A percentile compares a stretch with the other conserved stretches of the same genome.
Conservation (phyloP, 495 filamentous ascomycete genomes). For the Xylona heveae region DNA sequence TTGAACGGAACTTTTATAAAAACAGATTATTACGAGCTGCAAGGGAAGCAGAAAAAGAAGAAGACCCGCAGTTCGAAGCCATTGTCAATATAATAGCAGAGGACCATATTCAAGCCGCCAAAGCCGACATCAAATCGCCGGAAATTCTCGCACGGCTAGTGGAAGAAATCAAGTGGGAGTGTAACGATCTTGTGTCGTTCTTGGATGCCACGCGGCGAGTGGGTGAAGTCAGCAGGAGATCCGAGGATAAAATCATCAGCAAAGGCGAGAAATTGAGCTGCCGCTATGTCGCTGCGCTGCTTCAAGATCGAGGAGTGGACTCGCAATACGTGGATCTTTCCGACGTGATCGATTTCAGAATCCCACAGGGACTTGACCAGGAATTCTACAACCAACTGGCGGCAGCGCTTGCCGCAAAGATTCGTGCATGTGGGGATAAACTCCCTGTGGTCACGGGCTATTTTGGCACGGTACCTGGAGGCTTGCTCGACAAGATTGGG, state of each 20-base stretch:
- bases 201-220: conserved; percentile 35
- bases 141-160: conserved; percentile 34
- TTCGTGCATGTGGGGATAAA: conserved; percentile 43
- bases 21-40: conserved; percentile 46
- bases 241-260: conserved; percentile 76
- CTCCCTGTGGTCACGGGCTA: conserved; percentile 71
- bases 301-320: conserved; percentile 55
- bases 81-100: conserved; percentile 53
- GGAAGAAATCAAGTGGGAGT: conserved; percentile 50
- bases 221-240: conserved; percentile 54
- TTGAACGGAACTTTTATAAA: conserved; percentile 10
- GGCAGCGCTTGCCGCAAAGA: conserved; percentile 36
- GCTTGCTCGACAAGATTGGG: conserved; percentile 56
- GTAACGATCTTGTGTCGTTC: conserved; percentile 33
- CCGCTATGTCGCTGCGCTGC: conserved; percentile 59
- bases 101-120: conserved; percentile 50
- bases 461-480: conserved; percentile 70
- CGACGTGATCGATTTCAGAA: conserved; percentile 44
- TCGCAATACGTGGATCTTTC: conserved; percentile 76
- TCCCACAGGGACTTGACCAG: conserved; percentile 41
- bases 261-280: conserved; percentile 89
- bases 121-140: conserved; percentile 34
- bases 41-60: conserved; percentile 38
- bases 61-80: conserved; percentile 37
- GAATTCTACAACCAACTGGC: conserved; percentile 64